Evolutionary conservation across 1,284 basidiomycete species (phyloP), one percentile per base, ranked within the genome.

Genomic region (Meira miltonrushii): DNA sequence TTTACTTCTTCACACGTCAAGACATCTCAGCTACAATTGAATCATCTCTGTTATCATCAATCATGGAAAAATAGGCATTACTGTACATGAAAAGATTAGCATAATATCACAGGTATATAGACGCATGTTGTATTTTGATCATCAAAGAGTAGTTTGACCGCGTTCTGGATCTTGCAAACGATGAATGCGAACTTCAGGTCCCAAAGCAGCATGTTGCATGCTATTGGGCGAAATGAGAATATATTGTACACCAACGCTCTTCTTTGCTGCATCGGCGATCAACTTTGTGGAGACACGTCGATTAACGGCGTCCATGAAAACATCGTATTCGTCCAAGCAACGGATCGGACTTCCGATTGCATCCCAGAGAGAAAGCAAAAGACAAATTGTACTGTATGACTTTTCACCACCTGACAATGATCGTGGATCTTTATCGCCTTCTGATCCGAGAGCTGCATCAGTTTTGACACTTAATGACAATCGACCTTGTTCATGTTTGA

Each of bases 301-400:
- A 77, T 96, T 96, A 59, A 92, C 88, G 23, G 88, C 87, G 75
- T 97, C 93, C 87, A 95, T 91, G 81, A 94, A 96, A 12, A 96
- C 92, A 68, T 95, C 75, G 48, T 66, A 81, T 82, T 73, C 79
- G 87, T 94, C 93, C 38, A 98, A 84, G 74, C 94, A 98, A 60
- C 94, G 83, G 55, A 99, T 84, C 0, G 93, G 94, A 77, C 92
- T 94, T 1, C 89, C 88, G 58, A 94, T 90, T 10, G 90, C 87
- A 71, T 95, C 90, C 95, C 95, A 99, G 46, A 99, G 82, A 6
- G 95, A 87, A 33, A 97, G 81, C 53, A 99, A 81, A 55, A 99
- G 80, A 68, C 91, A 94, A 65, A 97, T 92, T 0, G 95, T 98
- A 6, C 92, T 90, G 81, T 95, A 99, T 5, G 91, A 94, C 76